Conservation (phyloP, 768 basidiomycete genomes). For the Tulasnella sp. region DNA sequence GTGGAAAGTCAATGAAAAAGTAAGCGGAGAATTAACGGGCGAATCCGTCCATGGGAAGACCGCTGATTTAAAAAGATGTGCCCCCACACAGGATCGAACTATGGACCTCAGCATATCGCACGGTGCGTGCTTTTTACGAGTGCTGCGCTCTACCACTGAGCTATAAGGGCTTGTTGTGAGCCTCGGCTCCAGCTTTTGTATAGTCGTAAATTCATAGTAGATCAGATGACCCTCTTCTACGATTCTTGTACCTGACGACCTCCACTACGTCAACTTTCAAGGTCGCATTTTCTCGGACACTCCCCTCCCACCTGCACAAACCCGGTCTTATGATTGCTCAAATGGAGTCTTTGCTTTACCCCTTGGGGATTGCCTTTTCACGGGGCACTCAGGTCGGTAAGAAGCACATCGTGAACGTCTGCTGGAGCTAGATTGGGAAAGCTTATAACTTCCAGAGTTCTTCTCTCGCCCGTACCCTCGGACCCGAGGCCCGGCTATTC, state of each 20-base stretch:
- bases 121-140: background rate
- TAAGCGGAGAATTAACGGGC: background rate
- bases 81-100: constrained; percentile 20
- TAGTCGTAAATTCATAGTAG: no score
- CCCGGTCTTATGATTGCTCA: background rate
- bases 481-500: background rate
- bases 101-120: constrained; percentile 20
- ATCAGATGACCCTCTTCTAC: no score
- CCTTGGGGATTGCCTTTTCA: background rate
- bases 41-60: background rate
- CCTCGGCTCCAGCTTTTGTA: background rate
- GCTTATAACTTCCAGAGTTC: background rate
- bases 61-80: background rate
- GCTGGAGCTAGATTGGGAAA: background rate
- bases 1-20: background rate
- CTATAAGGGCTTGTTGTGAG: constrained; percentile 6
- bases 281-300: background rate
- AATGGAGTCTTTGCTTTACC: background rate
- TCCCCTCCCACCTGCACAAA: background rate
- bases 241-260: no score
- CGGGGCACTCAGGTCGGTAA: background rate
- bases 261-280: background rate
- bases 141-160: constrained; percentile 22
- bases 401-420: no score
- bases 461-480: background rate